phyloP scores from a whole-genome alignment of 371 early-diverging fungal genomes.

The Cokeromyces recurvatus region DNA sequence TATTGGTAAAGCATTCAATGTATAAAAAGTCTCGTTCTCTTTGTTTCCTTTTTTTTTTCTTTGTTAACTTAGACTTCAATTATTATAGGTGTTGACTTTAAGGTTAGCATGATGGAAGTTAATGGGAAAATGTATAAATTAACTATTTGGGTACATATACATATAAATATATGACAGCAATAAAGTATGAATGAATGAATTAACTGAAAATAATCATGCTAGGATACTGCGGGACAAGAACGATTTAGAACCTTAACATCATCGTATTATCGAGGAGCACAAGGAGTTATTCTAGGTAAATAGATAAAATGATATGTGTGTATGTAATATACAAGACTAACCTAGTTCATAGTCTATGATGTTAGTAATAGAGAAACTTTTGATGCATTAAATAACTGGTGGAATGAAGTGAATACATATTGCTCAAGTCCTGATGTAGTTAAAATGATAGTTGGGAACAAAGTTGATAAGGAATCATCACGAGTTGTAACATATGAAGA shows the following conservation, averaged over 20 bases:
- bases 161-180: too few species aligned
- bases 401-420: constrained; percentile 93
- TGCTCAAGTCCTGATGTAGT: constrained; percentile 81
- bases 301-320: too few species aligned
- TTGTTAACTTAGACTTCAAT: background rate
- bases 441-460: constrained; percentile 97
- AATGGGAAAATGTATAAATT: constrained; percentile 93
- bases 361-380: constrained; percentile 92
- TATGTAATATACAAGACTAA: constrained; percentile 55
- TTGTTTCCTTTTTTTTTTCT: too few species aligned
- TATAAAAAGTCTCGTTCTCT: too few species aligned
- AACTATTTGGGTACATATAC: constrained; percentile 87
- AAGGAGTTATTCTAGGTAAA: constrained; percentile 88
- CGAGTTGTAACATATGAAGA: constrained; percentile 85
- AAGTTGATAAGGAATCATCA: constrained; percentile 87
- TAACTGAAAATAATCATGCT: too few species aligned
- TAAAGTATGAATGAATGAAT: too few species aligned
- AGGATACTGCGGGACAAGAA: constrained; percentile 99
- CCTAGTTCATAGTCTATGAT: constrained; percentile 82
- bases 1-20: constrained; percentile 62
- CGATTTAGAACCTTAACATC: constrained; percentile 99
- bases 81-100: constrained; percentile 96
- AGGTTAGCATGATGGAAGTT: constrained; percentile 93
- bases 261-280: constrained; percentile 98
- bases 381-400: constrained; percentile 89